Evolutionary conservation across 345 rosid species (phyloP), one percentile per base, ranked within the genome.

Genomic region (Brassica juncea): DNA sequence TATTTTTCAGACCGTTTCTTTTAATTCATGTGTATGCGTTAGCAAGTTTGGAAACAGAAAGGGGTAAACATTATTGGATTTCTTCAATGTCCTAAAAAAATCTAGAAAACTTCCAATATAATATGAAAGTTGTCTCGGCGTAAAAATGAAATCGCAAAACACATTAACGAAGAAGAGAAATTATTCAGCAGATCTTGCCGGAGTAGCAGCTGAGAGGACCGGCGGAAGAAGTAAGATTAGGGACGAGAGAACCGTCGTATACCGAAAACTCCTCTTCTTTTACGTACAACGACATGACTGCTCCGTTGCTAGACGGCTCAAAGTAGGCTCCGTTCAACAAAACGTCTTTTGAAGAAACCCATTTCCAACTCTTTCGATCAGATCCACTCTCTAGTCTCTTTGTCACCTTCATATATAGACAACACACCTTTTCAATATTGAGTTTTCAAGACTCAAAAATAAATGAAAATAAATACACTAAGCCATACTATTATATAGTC

Each of bases 301-400:
- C 86, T 68, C 97, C 97, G 23, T 91, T 88, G 4, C 97, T 95
- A 2, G 97, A 94, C 34, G 84, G 94, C 70, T 91, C 86, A 59
- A 94, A 94, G 80, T 87, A 92, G 19, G 99, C 97, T 12, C 99
- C 99, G 68, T 94, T 91, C 73, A 75, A 42, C 67, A 92, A 87
- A 6, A 89, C 83, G 64, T 94, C 97, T 61, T 84, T 89, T 3
- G 97, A 91, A 10, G 92, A 85, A 68, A 91, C 87, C 95, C 99
- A 92, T 63, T 86, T 92, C 97, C 97, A 94, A 19, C 55, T 76
- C 76, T 76, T 83, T 89, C 90, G 87, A 6, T 84, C 74, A 52
- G 75, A 19, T 3, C 68, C 62, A 44, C 74, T 71, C 0, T 81
- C 79, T 55, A 89, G 88, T 83, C 97, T 89, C 85, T 94, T 94